Percentiles rank a stretch among this genome's conserved stretches.
Conservation (phyloP, 2,329 filamentous ascomycete species). For the Talaromyces sp. region DNA sequence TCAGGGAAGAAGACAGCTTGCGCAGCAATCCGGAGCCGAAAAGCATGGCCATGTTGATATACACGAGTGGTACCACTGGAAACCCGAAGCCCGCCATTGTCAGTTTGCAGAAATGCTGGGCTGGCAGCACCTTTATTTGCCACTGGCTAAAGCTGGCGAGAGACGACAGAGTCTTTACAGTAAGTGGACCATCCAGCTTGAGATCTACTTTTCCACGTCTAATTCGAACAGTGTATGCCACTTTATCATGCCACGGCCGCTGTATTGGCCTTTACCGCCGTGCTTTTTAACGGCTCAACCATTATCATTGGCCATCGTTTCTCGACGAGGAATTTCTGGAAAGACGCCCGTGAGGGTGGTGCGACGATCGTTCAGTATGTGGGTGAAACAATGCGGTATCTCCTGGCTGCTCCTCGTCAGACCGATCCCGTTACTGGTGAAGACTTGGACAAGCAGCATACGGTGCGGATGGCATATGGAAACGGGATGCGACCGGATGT, state of each 20-base stretch:
- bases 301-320: slow-evolving; percentile 72
- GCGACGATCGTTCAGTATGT: slow-evolving; percentile 82
- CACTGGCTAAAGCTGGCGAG: slow-evolving; percentile 54
- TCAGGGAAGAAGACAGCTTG: slow-evolving; percentile 54
- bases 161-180: slow-evolving; percentile 69
- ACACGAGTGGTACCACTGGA: slow-evolving; percentile 80
- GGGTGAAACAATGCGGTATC: slow-evolving; percentile 79
- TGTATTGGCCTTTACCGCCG: slow-evolving; percentile 61
- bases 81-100: slow-evolving; percentile 75
- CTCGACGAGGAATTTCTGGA: slow-evolving; percentile 71
- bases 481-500: slow-evolving; percentile 83
- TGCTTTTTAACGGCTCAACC: slow-evolving; percentile 58
- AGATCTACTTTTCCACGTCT: not conserved
- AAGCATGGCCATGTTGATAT: slow-evolving; percentile 69
- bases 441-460: slow-evolving; percentile 66
- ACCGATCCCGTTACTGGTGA: slow-evolving; percentile 60
- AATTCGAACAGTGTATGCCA: slow-evolving; percentile 64
- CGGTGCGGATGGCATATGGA: slow-evolving; percentile 69
- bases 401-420: slow-evolving; percentile 61
- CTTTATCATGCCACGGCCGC: slow-evolving; percentile 79
- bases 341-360: slow-evolving; percentile 62
- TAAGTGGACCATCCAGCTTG: slow-evolving; percentile 29
- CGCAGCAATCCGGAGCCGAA: slow-evolving; percentile 47
- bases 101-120: slow-evolving; percentile 62
- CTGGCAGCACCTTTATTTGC: slow-evolving; percentile 49